phyloP scores from a whole-genome alignment of 768 basidiomycete genomes.

The Leucogyrophana mollusca region DNA sequence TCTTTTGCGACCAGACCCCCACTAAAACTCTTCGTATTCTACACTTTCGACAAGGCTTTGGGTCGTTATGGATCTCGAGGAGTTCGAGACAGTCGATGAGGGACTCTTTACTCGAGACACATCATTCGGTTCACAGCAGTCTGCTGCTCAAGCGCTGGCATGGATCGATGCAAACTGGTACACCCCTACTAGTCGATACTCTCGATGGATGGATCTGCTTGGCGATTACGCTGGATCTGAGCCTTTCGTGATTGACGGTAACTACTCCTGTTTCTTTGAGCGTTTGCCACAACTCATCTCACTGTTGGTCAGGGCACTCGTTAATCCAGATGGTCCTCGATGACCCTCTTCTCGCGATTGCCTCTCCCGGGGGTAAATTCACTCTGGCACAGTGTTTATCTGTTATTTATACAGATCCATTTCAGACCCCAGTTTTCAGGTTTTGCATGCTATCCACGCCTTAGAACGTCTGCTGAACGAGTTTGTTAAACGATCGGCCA shows the following conservation, averaged over 20 bases:
- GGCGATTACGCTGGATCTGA: slow-evolving; percentile 72
- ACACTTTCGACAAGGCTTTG: too few species aligned
- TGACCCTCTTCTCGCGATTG: slow-evolving; percentile 61
- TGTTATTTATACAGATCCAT: slow-evolving; percentile 1
- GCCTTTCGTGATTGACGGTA: slow-evolving; percentile 65
- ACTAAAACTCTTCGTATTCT: too few species aligned
- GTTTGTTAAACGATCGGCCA: slow-evolving; percentile 46
- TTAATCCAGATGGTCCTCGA: slow-evolving; percentile 57
- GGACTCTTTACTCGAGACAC: not conserved
- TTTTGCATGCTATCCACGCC: slow-evolving; percentile 55
- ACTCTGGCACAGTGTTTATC: not conserved
- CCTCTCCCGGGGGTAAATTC: slow-evolving; percentile 40
- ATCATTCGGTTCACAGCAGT: not conserved
- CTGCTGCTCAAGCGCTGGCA: slow-evolving; percentile 21
- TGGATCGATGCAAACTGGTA: slow-evolving; percentile 41
- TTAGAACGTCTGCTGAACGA: slow-evolving; percentile 53
- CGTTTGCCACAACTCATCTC: slow-evolving; percentile 4
- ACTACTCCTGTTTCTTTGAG: slow-evolving; percentile 1
- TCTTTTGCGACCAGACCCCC: too few species aligned
- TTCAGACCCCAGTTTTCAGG: slow-evolving; percentile 56
- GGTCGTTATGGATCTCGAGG: slow-evolving; percentile 46
- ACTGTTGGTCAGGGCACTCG: slow-evolving; percentile 52
- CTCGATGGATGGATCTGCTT: slow-evolving; percentile 66
- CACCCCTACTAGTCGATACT: slow-evolving; percentile 29
- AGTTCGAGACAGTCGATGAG: slow-evolving; percentile 29